Conservation (phyloP, 1,139 yeast species). For the Suhomyces bokatorum region DNA sequence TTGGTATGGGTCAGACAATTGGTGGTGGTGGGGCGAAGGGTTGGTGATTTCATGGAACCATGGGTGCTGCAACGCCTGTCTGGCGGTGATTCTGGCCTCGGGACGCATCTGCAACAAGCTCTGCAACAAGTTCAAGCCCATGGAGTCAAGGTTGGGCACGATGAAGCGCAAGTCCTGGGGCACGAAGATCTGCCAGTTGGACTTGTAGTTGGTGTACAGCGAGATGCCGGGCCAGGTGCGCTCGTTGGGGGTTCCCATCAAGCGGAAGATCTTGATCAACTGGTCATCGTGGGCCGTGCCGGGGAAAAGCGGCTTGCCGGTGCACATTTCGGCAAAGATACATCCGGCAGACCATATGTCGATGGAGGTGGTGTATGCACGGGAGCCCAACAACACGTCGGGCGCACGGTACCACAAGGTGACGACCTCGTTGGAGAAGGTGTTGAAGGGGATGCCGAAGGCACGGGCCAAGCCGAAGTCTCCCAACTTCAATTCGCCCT, state of each 20-base stretch:
- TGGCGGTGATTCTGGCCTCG: constrained; percentile 84
- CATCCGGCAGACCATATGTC: constrained; percentile 99
- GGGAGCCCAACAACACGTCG: constrained; percentile 90
- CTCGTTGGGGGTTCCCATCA: constrained; percentile 97
- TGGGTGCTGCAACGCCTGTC: constrained; percentile 91
- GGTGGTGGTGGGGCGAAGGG: constrained; percentile 40
- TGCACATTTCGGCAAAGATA: constrained; percentile 95
- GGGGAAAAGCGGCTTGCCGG: constrained; percentile 96
- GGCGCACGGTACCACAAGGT: constrained; percentile 99
- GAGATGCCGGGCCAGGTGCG: constrained; percentile 95
- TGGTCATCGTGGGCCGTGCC: constrained; percentile 97
- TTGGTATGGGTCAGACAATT: constrained; percentile 41
- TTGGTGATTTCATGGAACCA: constrained; percentile 84
- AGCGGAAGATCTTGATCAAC: constrained; percentile 78
- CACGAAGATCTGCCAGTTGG: constrained; percentile 73
- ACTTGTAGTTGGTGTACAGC: constrained; percentile 79
- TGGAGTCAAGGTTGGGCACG: constrained; percentile 75
- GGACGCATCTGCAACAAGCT: constrained; percentile 88
- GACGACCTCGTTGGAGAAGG: constrained; percentile 95
- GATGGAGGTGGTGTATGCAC: constrained; percentile 92
- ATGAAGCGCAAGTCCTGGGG: constrained; percentile 82
- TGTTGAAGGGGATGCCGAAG: constrained; percentile 96
- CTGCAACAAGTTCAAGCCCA: constrained; percentile 77
- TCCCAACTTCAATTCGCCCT: constrained; percentile 92
- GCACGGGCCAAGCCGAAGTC: constrained; percentile 98